Base-by-base conservation (phyloP, 805 yeast genomes). In the Candida ascalaphidarum region DNA sequence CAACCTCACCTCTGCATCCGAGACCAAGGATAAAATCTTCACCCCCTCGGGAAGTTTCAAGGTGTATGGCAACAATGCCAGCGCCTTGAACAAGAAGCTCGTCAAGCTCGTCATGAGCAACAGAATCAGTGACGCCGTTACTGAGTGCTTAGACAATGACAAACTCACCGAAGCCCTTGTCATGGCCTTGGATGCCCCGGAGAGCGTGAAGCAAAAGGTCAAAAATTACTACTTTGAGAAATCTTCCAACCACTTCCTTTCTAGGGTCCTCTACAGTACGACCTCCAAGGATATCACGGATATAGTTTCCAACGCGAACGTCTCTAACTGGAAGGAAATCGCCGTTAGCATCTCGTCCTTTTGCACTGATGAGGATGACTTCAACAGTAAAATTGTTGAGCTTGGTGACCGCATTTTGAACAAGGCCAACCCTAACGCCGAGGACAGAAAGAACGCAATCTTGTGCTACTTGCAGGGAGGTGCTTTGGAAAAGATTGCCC, bases 311-410 rank as follows among this genome's bases (percentile, higher is more conserved):
- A 78, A 88, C 47, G 81, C 82, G 17, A 81, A 82, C 45, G 75
- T 88, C 22, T 44, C 65, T 4, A 77, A 82, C 39, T 92, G 98
- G 98, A 80, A 74, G 42, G 78, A 77, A 23, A 75, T 82, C 40
- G 83, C 86, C n/a, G 62, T 71, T 23, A 69, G 85, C 11, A 70
- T 88, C 31, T 51, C 74, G 29, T 69, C 83, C 3, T 80, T 70
- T 43, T 50, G 69, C 23, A 38, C 57, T 12, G 69, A 68, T 37
- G 55, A 56, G 4, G 56, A 55, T 3, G 65, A 65, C 22, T 81
- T 71, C 52, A 71, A 71, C 40, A 41, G 55, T 7, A 67, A 77
- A 36, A 68, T 82, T 35, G 58, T 74, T 17, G 66, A 65, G 32
- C 66, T 92, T 34, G 98, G 96, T 48, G 86, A 82, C 50, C 73